Base-by-base conservation (phyloP, 257 asterid genomes). In the Capsicum pubescens region DNA sequence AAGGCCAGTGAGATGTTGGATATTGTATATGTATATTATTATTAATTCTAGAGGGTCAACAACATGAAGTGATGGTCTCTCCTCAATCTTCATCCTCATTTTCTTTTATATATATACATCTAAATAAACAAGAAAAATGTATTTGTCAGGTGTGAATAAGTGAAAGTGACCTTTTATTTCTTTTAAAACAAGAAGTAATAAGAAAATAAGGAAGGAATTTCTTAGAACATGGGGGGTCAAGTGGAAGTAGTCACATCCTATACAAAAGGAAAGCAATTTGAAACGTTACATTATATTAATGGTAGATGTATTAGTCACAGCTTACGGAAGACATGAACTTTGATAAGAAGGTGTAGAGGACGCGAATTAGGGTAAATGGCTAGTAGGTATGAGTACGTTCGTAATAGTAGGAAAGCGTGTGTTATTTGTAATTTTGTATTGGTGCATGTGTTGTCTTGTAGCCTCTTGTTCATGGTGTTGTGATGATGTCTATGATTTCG, bases 1-100 rank as follows among this genome's bases (percentile, higher is more conserved):
- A 88, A 87, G 54, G 66, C 55, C 10, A 54, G 56, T 71, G 78
- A 72, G 57, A 66, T 83, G 9, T 39, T 44, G 11, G 39, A 69
- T 26, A 26, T 26, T 26, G 32, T 26, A 21, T 17, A 17, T 71
- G 19, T 39, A 39, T 39, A 39, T 39, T 39, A 39, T 3, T 39
- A 39, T 39, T 39, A 39, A 39, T 39, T 39, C 71, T 60, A 44
- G 59, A 36, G 21, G 60, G 48, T 76, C 81, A 52, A 72, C 81
- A 82, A 76, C 70, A 52, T 42, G 71, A 82, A 71, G 69, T 86
- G 89, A 89, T 89, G 88, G 81, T 60, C 76, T 58, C 83, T 78
- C 17, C 3, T 79, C 83, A 76, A 17, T 70, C 35, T 44, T 35
- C 79, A 70, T 70, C 57, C 79, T 17, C 9, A 9, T 55, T 12